These are phyloP conservation scores for Pseudocohnilembus persalinus DNA, from an alignment of 169 alveolate species.

Conservation along the genomic window DNA sequence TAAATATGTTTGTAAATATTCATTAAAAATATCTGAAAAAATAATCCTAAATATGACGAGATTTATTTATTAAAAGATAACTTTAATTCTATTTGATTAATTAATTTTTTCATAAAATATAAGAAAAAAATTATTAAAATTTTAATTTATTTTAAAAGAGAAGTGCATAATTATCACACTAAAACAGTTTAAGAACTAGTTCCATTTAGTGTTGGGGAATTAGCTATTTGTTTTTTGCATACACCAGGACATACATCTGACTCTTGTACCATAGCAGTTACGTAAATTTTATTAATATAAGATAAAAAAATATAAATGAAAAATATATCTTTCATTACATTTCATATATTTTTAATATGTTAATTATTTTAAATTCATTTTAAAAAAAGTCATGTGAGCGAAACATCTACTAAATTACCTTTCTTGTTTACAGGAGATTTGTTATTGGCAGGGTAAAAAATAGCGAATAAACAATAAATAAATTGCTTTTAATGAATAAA, in stretches of 20 bases:
- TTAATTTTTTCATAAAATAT: too few species aligned
- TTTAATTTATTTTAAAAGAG: neutral
- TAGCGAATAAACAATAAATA: neutral
- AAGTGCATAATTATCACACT: constrained; percentile 1
- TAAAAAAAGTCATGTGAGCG: neutral
- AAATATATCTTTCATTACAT: too few species aligned
- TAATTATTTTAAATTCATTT: too few species aligned
- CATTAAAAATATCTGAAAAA: too few species aligned
- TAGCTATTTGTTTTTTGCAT: constrained; percentile 32
- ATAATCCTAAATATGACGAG: too few species aligned
- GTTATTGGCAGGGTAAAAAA: constrained; percentile 20
- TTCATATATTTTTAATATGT: too few species aligned
- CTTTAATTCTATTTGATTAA: too few species aligned
- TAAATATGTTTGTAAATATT: too few species aligned
- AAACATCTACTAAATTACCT: constrained; percentile 37
- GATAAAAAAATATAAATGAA: too few species aligned
- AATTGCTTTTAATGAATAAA: neutral
- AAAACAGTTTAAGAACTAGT: constrained; percentile 20
- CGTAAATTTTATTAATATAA: neutral
- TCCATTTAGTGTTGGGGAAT: constrained; percentile 41
- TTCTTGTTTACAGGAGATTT: constrained; percentile 42
- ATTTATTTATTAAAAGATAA: too few species aligned
- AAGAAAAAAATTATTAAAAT: too few species aligned
- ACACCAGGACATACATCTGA: constrained; percentile 38
- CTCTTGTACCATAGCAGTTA: constrained; percentile 22